Evolutionary conservation across 2,329 filamentous ascomycete species (phyloP), one percentile per base, ranked within the genome.

Genomic region (Colletotrichum viniferum): DNA sequence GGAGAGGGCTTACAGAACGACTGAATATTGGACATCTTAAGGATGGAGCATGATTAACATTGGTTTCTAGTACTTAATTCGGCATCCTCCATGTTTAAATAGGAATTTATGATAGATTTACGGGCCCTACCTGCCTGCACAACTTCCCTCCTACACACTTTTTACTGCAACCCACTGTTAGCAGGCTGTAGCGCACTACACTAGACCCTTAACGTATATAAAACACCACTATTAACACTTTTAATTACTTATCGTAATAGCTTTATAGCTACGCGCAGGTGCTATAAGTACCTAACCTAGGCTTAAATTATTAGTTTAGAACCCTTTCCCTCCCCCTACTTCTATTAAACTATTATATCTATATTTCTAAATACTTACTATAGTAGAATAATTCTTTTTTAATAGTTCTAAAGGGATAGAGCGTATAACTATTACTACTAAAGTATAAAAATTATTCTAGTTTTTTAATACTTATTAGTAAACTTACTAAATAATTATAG

Each of bases 1-100:
- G n/a, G 9, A 48, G 24, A 74, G 61, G 34, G 21, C 43, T 3
- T 71, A 74, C n/a, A 16, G 14, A 4, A 48, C 67, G 16, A 38
- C 60, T 13, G 32, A 30, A 12, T 36, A 65, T 28, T 74, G 71
- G 71, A 43, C 30, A 16, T 58, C 13, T 3, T 58, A 24, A 58
- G 43, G n/a, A 4, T 21, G 6, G 2, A 21, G 3, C 4, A 21
- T 52, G n/a, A 13, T 1, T 2, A 7, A 4, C 2, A 13, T 2
- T 52, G 10, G 10, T 1, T 52, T 52, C 5, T 52, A 10, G 7
- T 12, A 13, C 10, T 52, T 52, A 13, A 7, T 52, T 21, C 10
- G 43, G 43, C 6, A 12, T 48, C 4, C 43, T 48, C 43, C 10
- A 12, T n/a, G 5, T 10, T 18, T n/a, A 48, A 9, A 12, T 10